Evolutionary conservation across 805 yeast genomes (phyloP).

Genomic region (Candida maesae): DNA sequence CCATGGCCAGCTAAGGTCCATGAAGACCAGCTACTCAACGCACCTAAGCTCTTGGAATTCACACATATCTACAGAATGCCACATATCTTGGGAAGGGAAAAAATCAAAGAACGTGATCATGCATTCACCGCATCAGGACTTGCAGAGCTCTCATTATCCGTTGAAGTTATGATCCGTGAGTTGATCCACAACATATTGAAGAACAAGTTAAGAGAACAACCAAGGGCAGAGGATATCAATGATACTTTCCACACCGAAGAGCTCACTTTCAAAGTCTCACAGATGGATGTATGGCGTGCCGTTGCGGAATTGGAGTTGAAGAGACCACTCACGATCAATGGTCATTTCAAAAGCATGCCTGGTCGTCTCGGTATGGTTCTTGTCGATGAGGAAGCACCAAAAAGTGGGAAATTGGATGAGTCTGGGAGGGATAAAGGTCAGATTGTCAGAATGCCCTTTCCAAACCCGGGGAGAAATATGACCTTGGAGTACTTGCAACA

Average conservation of each 20-base stretch:
- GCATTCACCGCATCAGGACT: background rate
- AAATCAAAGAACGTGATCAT: background rate
- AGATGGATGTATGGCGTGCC: background rate
- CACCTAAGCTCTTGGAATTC: background rate
- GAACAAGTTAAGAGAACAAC: background rate
- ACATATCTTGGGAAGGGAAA: background rate
- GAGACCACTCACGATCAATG: background rate
- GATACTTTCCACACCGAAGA: background rate
- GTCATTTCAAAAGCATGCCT: background rate
- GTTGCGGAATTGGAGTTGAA: background rate
- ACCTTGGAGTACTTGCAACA: background rate
- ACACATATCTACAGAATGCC: background rate
- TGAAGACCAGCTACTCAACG: background rate
- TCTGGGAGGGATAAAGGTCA: conserved; percentile 3
- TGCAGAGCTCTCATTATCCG: background rate
- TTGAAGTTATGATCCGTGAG: background rate
- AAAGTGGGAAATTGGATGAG: background rate
- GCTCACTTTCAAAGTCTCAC: background rate
- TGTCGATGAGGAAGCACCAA: conserved; percentile 1
- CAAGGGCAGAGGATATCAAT: background rate
- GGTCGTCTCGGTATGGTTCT: background rate
- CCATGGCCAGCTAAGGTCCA: background rate
- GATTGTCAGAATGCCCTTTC: background rate
- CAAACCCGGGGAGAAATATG: background rate
- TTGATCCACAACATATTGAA: background rate